These are phyloP conservation scores for Francoa sonchifolia DNA, from an alignment of 441 rosid genomes.

Conservation along the genomic window DNA sequence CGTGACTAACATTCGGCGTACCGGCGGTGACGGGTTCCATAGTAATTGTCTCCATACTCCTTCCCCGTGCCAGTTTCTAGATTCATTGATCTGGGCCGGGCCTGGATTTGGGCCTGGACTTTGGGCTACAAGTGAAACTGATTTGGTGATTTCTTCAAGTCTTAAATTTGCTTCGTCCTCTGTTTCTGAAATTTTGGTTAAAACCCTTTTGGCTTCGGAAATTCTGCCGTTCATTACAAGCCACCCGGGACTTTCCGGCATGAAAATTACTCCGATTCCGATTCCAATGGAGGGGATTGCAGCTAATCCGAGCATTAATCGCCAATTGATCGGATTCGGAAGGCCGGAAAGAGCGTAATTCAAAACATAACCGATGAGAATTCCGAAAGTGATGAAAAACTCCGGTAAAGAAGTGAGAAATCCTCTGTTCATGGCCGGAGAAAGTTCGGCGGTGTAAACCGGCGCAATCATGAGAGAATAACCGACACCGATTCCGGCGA, in stretches of 20 bases:
- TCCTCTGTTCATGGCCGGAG: constrained; percentile 38
- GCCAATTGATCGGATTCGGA: constrained; percentile 29
- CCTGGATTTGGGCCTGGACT: too few species aligned
- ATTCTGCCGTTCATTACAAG: constrained; percentile 32
- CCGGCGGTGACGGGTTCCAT: constrained; percentile 22
- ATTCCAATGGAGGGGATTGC: constrained; percentile 28
- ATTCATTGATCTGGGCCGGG: too few species aligned
- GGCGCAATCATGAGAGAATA: constrained; percentile 48
- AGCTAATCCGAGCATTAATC: constrained; percentile 44
- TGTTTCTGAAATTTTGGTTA: constrained; percentile 22
- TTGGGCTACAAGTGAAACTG: neutral
- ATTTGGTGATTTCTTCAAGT: constrained; percentile 30
- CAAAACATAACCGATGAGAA: constrained; percentile 29
- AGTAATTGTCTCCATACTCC: constrained; percentile 44
- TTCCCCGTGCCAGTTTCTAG: constrained; percentile 15
- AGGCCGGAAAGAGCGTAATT: constrained; percentile 30
- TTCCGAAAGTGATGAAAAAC: constrained; percentile 34
- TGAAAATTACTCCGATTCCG: constrained; percentile 24
- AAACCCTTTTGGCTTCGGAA: constrained; percentile 29
- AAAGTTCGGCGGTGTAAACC: constrained; percentile 33
- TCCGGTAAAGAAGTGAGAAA: constrained; percentile 44
- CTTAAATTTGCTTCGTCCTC: constrained; percentile 32
- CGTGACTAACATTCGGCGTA: constrained; percentile 38
- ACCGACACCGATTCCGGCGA: constrained; percentile 48
- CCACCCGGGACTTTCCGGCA: constrained; percentile 63